These are phyloP conservation scores for Leccinum broughii DNA, from an alignment of 768 basidiomycete species.

Conservation along the genomic window DNA sequence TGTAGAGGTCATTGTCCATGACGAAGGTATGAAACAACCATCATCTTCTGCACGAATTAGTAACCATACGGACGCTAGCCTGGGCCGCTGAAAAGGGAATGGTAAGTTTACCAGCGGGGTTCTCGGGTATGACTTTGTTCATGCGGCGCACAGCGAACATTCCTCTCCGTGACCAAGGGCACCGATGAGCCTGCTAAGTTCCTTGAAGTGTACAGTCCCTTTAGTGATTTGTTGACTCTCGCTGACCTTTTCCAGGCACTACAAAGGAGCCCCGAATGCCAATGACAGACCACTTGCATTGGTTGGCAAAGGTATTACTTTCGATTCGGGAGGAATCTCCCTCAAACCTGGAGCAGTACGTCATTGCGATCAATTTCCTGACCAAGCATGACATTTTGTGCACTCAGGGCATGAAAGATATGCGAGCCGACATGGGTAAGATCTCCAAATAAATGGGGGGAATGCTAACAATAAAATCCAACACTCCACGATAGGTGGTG, in stretches of 20 bases:
- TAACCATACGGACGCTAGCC: slow-evolving; percentile 36
- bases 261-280: slow-evolving; percentile 67
- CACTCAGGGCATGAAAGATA: slow-evolving; percentile 72
- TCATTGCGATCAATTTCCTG: slow-evolving; percentile 8
- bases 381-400: neutral
- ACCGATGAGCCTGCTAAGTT: slow-evolving; percentile 84
- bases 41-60: neutral
- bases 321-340: slow-evolving; percentile 87
- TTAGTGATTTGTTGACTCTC: neutral
- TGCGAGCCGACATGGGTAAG: slow-evolving; percentile 86
- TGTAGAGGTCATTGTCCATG: slow-evolving; percentile 67
- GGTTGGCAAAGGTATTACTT: slow-evolving; percentile 89
- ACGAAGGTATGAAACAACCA: slow-evolving; percentile 54
- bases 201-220: slow-evolving; percentile 66
- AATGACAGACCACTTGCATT: slow-evolving; percentile 65
- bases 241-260: slow-evolving; percentile 51
- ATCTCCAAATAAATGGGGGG: neutral
- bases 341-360: slow-evolving; percentile 72
- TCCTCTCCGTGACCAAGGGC: slow-evolving; percentile 85
- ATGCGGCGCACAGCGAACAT: slow-evolving; percentile 53
- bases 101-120: slow-evolving; percentile 41
- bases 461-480: neutral
- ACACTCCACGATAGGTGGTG: slow-evolving; percentile 52
- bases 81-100: slow-evolving; percentile 87
- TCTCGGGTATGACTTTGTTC: neutral